Base-by-base conservation (phyloP, 495 filamentous ascomycete species). In the Neurospora cerealis region DNA sequence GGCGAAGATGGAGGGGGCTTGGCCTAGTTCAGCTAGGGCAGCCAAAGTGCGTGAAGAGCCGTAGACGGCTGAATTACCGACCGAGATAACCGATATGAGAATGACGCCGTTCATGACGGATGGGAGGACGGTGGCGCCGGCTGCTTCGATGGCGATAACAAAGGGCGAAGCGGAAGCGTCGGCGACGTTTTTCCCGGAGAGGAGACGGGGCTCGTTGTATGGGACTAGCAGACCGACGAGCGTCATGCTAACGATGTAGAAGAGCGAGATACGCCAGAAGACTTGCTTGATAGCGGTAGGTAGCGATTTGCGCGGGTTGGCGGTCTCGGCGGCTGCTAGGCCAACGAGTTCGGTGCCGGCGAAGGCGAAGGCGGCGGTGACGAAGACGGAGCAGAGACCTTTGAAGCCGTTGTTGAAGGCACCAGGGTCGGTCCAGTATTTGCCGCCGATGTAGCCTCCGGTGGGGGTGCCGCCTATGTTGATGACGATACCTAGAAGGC, bases 321-420 rank as follows among this genome's bases (percentile, higher is more conserved):
- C 89, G 0, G 93, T 95, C 80, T 97, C 94, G 28, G 94, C 94
- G 37, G 93, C 93, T 38, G 94, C 93, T 37, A 97, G 87, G 73
- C 94, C 95, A 71, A 97, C 94, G 32, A 98, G 84, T 79, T 98
- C 95, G 4, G 95, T 98, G 46, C 95, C 95, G 11, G 93, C 89
- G 78, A 96, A 98, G 71, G 95, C 89, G 77, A 98, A 98, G 42
- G 94, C 93, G 2, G 95, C 93, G 10, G 92, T 97, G 74, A 98
- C 94, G 76, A 98, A 96, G 73, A 97, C 93, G 78, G 89, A 91
- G 87, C 94, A 97, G 36, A 97, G 86, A 46, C 95, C 95, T 81
- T 97, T 97, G 88, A 98, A 97, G 62, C 95, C 94, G 78, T 97
- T 89, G 83, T 94, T 81, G 83, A 98, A 97, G 10, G 95, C 93